These are phyloP conservation scores for Chaetomidium leptoderma DNA, from an alignment of 495 filamentous ascomycete genomes.

Conservation along the genomic window DNA sequence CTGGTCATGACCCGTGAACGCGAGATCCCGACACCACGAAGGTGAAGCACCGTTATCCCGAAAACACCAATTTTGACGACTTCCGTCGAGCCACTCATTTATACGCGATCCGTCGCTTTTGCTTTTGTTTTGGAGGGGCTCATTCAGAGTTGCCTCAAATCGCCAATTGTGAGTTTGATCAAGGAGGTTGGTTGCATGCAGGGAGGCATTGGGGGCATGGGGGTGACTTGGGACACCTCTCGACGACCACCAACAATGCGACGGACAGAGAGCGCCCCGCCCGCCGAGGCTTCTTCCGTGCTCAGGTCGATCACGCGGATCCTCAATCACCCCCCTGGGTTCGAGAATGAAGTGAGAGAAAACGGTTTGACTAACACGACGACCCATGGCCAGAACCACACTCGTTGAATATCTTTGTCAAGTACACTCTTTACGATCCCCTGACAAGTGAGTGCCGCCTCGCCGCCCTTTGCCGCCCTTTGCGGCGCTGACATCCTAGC, in stretches of 20 bases:
- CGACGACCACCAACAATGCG: constrained; percentile 4
- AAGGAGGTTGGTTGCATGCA: neutral
- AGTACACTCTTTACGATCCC: constrained; percentile 59
- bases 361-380: constrained; percentile 24
- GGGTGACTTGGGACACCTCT: constrained; percentile 2
- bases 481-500: constrained; percentile 23
- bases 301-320: constrained; percentile 32
- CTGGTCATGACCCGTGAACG: constrained; percentile 34
- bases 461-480: constrained; percentile 22
- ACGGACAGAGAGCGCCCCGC: constrained; percentile 4
- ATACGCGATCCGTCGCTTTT: constrained; percentile 22
- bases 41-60: constrained; percentile 23
- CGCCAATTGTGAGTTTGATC: constrained; percentile 25
- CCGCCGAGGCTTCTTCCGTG: neutral
- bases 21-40: constrained; percentile 23
- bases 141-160: constrained; percentile 8
- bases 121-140: constrained; percentile 8
- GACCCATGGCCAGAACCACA: constrained; percentile 40
- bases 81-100: constrained; percentile 49
- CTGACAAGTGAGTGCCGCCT: constrained; percentile 47
- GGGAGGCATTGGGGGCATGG: constrained; percentile 9
- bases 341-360: constrained; percentile 3
- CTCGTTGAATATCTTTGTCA: constrained; percentile 58
- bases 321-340: constrained; percentile 30
- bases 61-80: constrained; percentile 23